Evolutionary conservation across 495 filamentous ascomycete genomes (phyloP).

Genomic region (Pyrenula aspistea): DNA sequence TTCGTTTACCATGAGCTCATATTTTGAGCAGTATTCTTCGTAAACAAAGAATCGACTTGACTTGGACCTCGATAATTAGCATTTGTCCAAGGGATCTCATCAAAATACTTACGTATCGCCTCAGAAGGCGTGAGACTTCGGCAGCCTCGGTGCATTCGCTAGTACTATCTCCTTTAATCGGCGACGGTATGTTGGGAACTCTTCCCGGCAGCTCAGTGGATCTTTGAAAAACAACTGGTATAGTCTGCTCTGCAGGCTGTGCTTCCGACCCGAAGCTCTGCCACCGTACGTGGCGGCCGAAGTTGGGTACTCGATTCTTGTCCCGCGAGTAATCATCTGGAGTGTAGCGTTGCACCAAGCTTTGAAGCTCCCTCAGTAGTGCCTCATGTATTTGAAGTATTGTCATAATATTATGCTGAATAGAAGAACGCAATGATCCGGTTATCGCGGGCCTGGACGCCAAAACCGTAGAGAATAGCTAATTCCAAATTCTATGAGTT

Average conservation of each 20-base stretch:
- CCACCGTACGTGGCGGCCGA: background rate
- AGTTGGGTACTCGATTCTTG: background rate
- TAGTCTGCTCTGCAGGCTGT: background rate
- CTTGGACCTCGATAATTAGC: background rate
- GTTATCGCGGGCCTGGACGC: conserved; percentile 46
- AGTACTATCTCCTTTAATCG: background rate
- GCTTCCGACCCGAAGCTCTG: background rate
- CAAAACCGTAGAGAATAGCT: conserved; percentile 53
- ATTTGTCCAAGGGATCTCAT: background rate
- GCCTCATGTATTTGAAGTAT: conserved; percentile 63
- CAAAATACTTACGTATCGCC: background rate
- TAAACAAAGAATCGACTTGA: conserved; percentile 54
- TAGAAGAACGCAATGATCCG: conserved; percentile 40
- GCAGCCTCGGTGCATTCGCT: background rate
- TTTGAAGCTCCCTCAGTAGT: conserved; percentile 52
- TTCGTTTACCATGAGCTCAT: conserved; percentile 70
- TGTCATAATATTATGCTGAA: conserved; percentile 55
- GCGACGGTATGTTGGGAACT: background rate
- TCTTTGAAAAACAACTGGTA: background rate
- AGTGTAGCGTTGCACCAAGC: conserved; percentile 31
- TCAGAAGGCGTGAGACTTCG: background rate
- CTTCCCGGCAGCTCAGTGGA: background rate
- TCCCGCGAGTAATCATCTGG: background rate
- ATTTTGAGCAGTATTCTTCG: conserved; percentile 78
- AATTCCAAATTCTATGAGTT: too few species aligned